Evolutionary conservation across 2,329 filamentous ascomycete species (phyloP).

Genomic region (Mycosphaerelloides madeirae): DNA sequence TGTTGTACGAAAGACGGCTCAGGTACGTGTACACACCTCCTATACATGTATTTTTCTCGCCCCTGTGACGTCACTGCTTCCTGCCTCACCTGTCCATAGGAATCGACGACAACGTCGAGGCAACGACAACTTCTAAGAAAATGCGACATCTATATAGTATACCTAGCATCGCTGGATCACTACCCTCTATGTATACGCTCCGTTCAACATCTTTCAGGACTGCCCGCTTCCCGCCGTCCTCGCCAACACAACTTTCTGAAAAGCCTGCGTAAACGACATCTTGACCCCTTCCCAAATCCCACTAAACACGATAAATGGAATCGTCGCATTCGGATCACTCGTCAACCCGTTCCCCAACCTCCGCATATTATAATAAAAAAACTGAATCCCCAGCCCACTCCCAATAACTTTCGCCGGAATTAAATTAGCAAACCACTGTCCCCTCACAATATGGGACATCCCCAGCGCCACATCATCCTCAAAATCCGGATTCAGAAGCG

Average conservation of each 20-base stretch:
- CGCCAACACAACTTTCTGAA: slow-evolving; percentile 4
- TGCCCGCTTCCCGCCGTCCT: slow-evolving; percentile 3
- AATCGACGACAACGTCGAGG: too few species aligned
- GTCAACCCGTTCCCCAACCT: slow-evolving; percentile 28
- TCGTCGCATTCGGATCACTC: slow-evolving; percentile 29
- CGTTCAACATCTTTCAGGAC: too few species aligned
- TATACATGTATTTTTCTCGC: too few species aligned
- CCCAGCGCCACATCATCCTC: slow-evolving; percentile 26
- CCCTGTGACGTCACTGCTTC: too few species aligned
- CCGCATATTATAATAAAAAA: slow-evolving; percentile 36
- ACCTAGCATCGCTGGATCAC: too few species aligned
- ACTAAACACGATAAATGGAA: slow-evolving; percentile 24
- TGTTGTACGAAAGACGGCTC: too few species aligned
- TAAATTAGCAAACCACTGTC: slow-evolving; percentile 31
- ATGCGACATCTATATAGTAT: too few species aligned
- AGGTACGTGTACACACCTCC: too few species aligned
- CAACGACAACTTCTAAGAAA: too few species aligned
- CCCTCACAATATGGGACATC: slow-evolving; percentile 28
- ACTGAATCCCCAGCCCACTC: slow-evolving; percentile 29
- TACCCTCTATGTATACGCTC: too few species aligned
- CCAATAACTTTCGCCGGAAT: slow-evolving; percentile 33
- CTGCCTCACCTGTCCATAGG: too few species aligned
- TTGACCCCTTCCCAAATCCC: slow-evolving; percentile 9
- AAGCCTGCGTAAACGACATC: background rate
- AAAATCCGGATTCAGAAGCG: slow-evolving; percentile 32